phyloP scores from a whole-genome alignment of 176 grass and related monocot genomes.

The Ensete glaucum region DNA sequence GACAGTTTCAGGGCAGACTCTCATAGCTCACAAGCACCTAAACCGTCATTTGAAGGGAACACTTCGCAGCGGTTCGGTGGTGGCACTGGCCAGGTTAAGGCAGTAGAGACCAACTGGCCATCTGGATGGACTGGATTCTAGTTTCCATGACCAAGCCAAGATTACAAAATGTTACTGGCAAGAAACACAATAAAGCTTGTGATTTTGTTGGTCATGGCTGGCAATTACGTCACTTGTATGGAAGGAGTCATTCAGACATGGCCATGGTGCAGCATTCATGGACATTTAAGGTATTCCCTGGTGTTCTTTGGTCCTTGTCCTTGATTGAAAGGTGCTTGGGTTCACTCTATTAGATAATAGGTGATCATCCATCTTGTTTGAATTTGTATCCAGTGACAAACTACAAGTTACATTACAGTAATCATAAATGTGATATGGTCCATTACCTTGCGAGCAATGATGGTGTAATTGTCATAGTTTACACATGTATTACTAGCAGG shows the following conservation, averaged over 20 bases:
- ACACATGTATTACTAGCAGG: too few relatives aligned
- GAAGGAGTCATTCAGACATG: not conserved
- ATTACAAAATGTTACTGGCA: not conserved
- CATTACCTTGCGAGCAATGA: not conserved
- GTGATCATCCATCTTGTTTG: not conserved
- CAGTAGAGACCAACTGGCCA: slow-evolving; percentile 35
- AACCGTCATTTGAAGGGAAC: slow-evolving; percentile 22
- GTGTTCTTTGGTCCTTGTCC: too few relatives aligned
- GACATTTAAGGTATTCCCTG: not conserved
- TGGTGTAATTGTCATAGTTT: too few relatives aligned
- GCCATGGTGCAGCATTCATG: not conserved
- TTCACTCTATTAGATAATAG: too few relatives aligned
- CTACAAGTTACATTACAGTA: not conserved
- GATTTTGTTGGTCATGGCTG: not conserved
- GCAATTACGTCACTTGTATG: not conserved
- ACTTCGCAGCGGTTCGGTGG: slow-evolving; percentile 50
- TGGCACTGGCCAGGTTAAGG: slow-evolving; percentile 4
- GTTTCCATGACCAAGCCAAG: not conserved
- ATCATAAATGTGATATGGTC: not conserved
- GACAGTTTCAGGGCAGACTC: slow-evolving; percentile 34
- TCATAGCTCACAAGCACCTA: slow-evolving; percentile 16
- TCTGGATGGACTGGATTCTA: slow-evolving; percentile 81
- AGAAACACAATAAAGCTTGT: not conserved
- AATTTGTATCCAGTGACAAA: not conserved
- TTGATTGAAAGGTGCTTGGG: too few relatives aligned